A percentile compares a stretch with the other conserved stretches of the same genome.
phyloP scores from a whole-genome alignment of 1,139 yeast genomes.

The Hyphopichia pseudoburtonii region DNA sequence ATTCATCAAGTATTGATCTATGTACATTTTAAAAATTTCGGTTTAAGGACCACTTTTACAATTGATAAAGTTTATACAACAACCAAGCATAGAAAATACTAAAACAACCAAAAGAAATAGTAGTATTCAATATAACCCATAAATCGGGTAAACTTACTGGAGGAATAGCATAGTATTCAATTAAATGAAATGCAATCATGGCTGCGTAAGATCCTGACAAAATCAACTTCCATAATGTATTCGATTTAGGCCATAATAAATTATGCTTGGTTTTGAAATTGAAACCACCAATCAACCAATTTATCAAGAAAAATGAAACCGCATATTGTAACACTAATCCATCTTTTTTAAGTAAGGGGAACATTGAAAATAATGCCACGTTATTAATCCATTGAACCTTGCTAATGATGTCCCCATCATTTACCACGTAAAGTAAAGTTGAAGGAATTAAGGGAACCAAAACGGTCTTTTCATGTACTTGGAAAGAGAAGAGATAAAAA shows the following conservation, averaged over 20 bases:
- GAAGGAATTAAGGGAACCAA: constrained; percentile 86
- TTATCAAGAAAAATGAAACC: constrained; percentile 61
- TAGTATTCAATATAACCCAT: constrained; percentile 76
- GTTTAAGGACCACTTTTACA: too few species aligned
- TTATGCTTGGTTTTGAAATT: constrained; percentile 11
- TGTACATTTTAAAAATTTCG: too few species aligned
- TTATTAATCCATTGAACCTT: constrained; percentile 87
- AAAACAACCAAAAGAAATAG: constrained; percentile 76
- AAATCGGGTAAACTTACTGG: constrained; percentile 75
- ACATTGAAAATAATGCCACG: constrained; percentile 79
- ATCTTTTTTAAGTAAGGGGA: constrained; percentile 83
- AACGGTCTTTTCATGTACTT: constrained; percentile 90
- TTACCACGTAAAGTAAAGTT: constrained; percentile 61
- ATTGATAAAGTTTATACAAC: constrained; percentile 43
- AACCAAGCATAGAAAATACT: constrained; percentile 77
- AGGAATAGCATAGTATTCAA: constrained; percentile 53
- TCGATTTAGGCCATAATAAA: constrained; percentile 37
- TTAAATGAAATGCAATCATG: constrained; percentile 50
- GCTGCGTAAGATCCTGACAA: constrained; percentile 61
- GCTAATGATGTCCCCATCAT: constrained; percentile 60
- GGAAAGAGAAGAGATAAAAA: constrained; percentile 87
- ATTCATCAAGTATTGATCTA: background rate
- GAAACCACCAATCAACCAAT: constrained; percentile 79
- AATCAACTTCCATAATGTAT: constrained; percentile 54
- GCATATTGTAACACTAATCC: constrained; percentile 70